Conservation (phyloP, 208 protist genomes). For the Crithidia sp. region DNA sequence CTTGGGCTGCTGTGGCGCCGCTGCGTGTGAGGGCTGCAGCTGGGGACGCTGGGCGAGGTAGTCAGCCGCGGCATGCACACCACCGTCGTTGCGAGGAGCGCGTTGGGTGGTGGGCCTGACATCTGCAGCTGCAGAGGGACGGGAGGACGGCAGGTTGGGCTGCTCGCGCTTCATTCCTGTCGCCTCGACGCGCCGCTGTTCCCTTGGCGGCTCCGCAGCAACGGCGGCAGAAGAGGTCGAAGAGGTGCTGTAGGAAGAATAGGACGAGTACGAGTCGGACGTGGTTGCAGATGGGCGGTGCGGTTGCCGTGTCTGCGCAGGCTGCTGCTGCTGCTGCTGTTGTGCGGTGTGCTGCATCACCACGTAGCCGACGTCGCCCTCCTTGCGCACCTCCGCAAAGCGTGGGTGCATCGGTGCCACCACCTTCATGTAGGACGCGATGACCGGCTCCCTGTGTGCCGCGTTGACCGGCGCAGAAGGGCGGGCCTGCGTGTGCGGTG, state of each 20-base stretch:
- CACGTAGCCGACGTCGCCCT: not conserved
- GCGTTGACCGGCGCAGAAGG: not conserved
- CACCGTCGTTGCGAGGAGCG: not conserved
- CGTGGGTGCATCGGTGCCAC: constrained; percentile 12
- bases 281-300: not conserved
- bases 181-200: too few species aligned
- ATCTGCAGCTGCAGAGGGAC: not conserved
- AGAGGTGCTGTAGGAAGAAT: not conserved
- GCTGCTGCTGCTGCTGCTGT: constrained; percentile 2
- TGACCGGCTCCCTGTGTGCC: not conserved
- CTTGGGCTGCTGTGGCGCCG: not conserved
- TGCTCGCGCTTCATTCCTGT: too few species aligned
- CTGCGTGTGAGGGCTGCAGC: not conserved
- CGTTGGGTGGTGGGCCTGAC: not conserved
- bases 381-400: constrained; percentile 11
- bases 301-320: not conserved
- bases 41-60: constrained; percentile 6
- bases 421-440: constrained; percentile 9
- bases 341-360: not conserved
- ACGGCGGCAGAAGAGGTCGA: not conserved
- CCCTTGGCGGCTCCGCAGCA: too few species aligned
- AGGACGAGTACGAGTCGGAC: constrained; percentile 7
- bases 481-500: not conserved
- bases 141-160: too few species aligned
- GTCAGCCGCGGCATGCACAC: not conserved